A percentile compares a stretch with the other conserved stretches of the same genome.
These are phyloP conservation scores for Globisporangium camurandrum DNA, from an alignment of 352 stramenopile genomes.

Conservation along the genomic window DNA sequence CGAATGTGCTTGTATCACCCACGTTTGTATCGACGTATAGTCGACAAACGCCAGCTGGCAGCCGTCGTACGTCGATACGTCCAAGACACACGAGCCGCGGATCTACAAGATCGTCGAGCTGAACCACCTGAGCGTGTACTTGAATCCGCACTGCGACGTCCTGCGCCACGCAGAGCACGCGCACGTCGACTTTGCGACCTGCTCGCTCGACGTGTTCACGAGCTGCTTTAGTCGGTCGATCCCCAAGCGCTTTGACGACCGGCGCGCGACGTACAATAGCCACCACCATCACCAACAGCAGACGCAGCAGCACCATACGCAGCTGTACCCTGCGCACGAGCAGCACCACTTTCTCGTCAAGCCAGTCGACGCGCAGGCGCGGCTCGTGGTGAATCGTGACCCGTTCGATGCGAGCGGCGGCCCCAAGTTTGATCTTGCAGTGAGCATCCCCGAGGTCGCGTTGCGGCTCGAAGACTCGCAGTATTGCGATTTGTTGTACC, in stretches of 20 bases:
- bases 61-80: conserved; percentile 71
- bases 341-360: conserved; percentile 84
- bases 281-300: conserved; percentile 25
- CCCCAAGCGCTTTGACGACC: conserved; percentile 77
- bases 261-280: no score
- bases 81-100: conserved; percentile 71
- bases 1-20: no score
- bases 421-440: conserved; percentile 77
- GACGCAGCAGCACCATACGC: conserved; percentile 64
- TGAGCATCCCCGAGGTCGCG: conserved; percentile 70
- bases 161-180: conserved; percentile 43
- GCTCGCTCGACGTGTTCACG: conserved; percentile 71
- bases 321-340: conserved; percentile 63
- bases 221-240: conserved; percentile 71
- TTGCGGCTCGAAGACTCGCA: conserved; percentile 81
- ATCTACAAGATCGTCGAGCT: conserved; percentile 88
- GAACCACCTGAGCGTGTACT: conserved; percentile 83
- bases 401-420: conserved; percentile 53
- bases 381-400: conserved; percentile 79
- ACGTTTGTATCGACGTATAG: conserved; percentile 21
- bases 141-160: conserved; percentile 74
- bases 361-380: conserved; percentile 70
- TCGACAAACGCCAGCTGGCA: conserved; percentile 87
- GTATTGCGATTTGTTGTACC: conserved; percentile 82
- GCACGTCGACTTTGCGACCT: conserved; percentile 54